Conservation (phyloP, 805 yeast species). For the Scheffersomyces coipomensis region DNA sequence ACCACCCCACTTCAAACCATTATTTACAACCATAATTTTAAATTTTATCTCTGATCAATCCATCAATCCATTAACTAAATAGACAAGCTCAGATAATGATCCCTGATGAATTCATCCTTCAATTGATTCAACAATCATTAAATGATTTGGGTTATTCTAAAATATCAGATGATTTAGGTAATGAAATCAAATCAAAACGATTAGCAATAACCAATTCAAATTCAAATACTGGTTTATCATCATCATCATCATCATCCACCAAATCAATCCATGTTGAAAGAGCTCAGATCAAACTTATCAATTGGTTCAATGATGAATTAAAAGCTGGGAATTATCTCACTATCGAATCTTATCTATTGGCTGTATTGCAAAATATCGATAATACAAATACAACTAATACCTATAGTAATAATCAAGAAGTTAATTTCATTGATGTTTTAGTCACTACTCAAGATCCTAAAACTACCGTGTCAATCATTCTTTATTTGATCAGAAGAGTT, state of each 20-base stretch:
- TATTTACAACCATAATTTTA: too few species aligned
- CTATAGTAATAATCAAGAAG: neutral
- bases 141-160: conserved; percentile 27
- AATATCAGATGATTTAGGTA: conserved; percentile 19
- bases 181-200: conserved; percentile 3
- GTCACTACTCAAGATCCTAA: conserved; percentile 1
- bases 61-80: too few species aligned
- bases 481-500: conserved; percentile 24
- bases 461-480: conserved; percentile 9
- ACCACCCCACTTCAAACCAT: too few species aligned
- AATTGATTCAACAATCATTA: conserved; percentile 28
- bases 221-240: neutral
- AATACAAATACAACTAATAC: neutral
- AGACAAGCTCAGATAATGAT: conserved; percentile 11
- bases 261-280: conserved; percentile 2
- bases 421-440: conserved; percentile 3
- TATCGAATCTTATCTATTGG: conserved; percentile 12
- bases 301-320: conserved; percentile 16
- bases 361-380: conserved; percentile 3
- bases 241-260: conserved; percentile 1
- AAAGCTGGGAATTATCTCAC: conserved; percentile 12
- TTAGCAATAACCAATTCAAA: conserved; percentile 1
- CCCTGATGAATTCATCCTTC: conserved; percentile 25
- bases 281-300: conserved; percentile 7
- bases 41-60: too few species aligned